Conservation (phyloP, 345 rosid species). For the Laguncularia racemosa region DNA sequence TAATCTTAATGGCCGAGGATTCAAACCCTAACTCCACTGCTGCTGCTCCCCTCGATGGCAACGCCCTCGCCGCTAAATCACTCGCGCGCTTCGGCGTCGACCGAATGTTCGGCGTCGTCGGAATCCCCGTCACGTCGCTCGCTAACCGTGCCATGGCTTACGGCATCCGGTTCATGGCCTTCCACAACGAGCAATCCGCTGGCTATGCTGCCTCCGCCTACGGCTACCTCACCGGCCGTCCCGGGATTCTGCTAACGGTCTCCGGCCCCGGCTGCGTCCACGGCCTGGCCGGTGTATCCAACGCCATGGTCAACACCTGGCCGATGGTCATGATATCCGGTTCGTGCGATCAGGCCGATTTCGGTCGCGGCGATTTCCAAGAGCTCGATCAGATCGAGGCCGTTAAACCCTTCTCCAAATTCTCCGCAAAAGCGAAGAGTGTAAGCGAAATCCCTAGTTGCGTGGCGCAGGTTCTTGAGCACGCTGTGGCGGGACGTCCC, state of each 20-base stretch:
- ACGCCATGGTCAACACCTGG: constrained; percentile 86
- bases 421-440: constrained; percentile 54
- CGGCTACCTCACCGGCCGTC: constrained; percentile 83
- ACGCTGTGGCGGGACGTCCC: constrained; percentile 63
- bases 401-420: constrained; percentile 69
- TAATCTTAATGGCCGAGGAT: constrained; percentile 21
- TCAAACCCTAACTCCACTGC: constrained; percentile 1
- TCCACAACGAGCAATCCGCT: constrained; percentile 98
- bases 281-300: constrained; percentile 88
- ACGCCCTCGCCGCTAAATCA: constrained; percentile 54
- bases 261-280: constrained; percentile 98
- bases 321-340: constrained; percentile 95
- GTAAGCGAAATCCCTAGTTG: constrained; percentile 66
- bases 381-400: constrained; percentile 94
- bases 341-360: constrained; percentile 75
- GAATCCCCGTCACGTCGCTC: constrained; percentile 89
- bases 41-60: constrained; percentile 51
- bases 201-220: constrained; percentile 97
- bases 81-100: constrained; percentile 66
- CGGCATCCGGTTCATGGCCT: constrained; percentile 88
- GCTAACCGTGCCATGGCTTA: constrained; percentile 72
- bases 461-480: constrained; percentile 62
- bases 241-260: constrained; percentile 80
- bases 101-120: constrained; percentile 96
- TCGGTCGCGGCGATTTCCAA: constrained; percentile 86